Percentiles rank a stretch among this genome's conserved stretches.
phyloP scores from a whole-genome alignment of 768 basidiomycete species.

The Agaricus subrufescens region DNA sequence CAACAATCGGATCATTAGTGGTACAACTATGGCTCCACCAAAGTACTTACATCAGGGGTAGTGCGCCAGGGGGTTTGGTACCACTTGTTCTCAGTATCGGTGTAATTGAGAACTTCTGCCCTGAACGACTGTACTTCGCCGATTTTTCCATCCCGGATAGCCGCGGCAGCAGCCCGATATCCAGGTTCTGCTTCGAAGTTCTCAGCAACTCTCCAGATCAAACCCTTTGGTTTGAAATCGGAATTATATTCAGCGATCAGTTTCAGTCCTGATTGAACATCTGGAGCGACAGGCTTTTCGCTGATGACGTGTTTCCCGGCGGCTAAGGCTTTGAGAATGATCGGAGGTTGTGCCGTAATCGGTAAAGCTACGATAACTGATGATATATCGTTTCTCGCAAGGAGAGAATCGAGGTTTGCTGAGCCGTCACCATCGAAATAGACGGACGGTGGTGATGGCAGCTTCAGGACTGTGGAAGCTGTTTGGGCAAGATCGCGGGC shows the following conservation, averaged over 20 bases:
- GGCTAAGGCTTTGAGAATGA: conserved; percentile 57
- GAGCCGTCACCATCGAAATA: conserved; percentile 52
- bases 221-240: conserved; percentile 58
- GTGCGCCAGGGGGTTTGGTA: conserved; percentile 85
- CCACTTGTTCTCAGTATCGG: conserved; percentile 65
- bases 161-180: conserved; percentile 39
- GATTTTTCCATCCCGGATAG: conserved; percentile 56
- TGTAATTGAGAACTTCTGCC: conserved; percentile 42
- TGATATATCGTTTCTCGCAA: conserved; percentile 62
- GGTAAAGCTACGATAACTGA: conserved; percentile 77
- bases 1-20: conserved; percentile 8
- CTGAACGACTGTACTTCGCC: conserved; percentile 71
- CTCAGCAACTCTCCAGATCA: conserved; percentile 82
- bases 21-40: conserved; percentile 1
- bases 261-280: conserved; percentile 56
- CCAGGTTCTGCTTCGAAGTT: conserved; percentile 70
- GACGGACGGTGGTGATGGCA: conserved; percentile 37
- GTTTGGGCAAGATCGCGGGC: conserved; percentile 47
- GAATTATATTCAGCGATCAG: conserved; percentile 65
- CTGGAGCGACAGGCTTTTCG: conserved; percentile 82
- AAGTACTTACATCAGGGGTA: conserved; percentile 62
- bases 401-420: conserved; percentile 53
- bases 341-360: conserved; percentile 65
- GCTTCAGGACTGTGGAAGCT: conserved; percentile 36
- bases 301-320: conserved; percentile 87